These are phyloP conservation scores for Tillandsia fasciculata DNA, from an alignment of 176 grass and related monocot species.

Conservation along the genomic window DNA sequence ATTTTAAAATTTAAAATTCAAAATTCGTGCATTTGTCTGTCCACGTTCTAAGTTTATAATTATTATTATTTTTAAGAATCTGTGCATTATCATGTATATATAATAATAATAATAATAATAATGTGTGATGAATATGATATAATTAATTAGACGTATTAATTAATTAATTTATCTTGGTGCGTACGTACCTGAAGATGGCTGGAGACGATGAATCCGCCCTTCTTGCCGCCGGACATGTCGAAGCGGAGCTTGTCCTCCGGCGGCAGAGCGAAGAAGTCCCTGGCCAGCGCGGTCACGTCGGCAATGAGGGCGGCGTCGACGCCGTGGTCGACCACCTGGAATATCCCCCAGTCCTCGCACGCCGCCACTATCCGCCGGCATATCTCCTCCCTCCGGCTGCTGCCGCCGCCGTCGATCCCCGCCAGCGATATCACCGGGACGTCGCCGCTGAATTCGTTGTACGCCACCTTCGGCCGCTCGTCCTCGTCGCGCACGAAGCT, in stretches of 20 bases:
- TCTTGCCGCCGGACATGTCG: slow-evolving; percentile 95
- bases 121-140: no score
- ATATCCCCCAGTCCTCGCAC: slow-evolving; percentile 85
- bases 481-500: slow-evolving; percentile 89
- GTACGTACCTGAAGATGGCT: slow-evolving; percentile 75
- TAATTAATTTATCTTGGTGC: no score
- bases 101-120: no score
- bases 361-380: slow-evolving; percentile 45
- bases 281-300: slow-evolving; percentile 38
- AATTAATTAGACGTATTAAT: no score
- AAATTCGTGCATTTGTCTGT: no score
- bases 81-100: no score
- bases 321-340: slow-evolving; percentile 91
- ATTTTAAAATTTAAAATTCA: no score
- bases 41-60: no score
- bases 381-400: slow-evolving; percentile 40
- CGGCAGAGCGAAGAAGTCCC: slow-evolving; percentile 77
- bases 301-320: slow-evolving; percentile 49
- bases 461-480: slow-evolving; percentile 82
- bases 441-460: slow-evolving; percentile 77
- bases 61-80: no score
- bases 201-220: slow-evolving; percentile 92
- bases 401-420: slow-evolving; percentile 41
- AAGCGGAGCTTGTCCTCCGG: slow-evolving; percentile 67
- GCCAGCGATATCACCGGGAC: slow-evolving; percentile 68